These are phyloP conservation scores for Termitomyces heimii DNA, from an alignment of 768 basidiomycete genomes.

Conservation along the genomic window DNA sequence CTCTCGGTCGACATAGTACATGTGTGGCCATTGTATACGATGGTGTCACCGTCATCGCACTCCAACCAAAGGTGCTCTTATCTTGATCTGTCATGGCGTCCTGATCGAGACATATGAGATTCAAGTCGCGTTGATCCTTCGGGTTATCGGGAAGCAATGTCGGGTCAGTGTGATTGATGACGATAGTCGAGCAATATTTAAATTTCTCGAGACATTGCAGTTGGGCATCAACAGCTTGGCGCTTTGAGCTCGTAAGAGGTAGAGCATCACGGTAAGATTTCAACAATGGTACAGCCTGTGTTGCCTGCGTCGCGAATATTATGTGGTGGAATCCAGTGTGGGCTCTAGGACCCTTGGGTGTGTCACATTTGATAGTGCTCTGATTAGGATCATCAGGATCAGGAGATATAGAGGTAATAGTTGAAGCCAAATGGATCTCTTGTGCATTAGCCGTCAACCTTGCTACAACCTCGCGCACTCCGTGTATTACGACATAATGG, in stretches of 20 bases:
- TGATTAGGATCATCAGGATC: slow-evolving; percentile 27
- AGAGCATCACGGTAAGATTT: slow-evolving; percentile 38
- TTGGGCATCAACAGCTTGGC: slow-evolving; percentile 29
- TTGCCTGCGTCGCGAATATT: slow-evolving; percentile 71
- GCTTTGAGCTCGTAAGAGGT: slow-evolving; percentile 17
- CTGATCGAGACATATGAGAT: slow-evolving; percentile 37
- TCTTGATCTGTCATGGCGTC: neutral
- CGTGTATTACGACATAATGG: slow-evolving; percentile 60
- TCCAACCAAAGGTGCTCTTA: slow-evolving; percentile 6
- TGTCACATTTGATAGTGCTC: slow-evolving; percentile 32
- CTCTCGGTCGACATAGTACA: slow-evolving; percentile 34
- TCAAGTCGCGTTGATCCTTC: slow-evolving; percentile 58
- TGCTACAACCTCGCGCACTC: slow-evolving; percentile 53
- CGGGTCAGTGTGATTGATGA: slow-evolving; percentile 67
- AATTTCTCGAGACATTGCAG: slow-evolving; percentile 48
- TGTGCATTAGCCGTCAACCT: slow-evolving; percentile 39
- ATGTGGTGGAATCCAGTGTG: slow-evolving; percentile 57
- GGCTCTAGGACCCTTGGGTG: slow-evolving; percentile 18
- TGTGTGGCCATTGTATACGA: slow-evolving; percentile 72
- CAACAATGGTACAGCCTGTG: slow-evolving; percentile 51
- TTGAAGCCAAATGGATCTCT: slow-evolving; percentile 49
- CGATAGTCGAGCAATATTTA: slow-evolving; percentile 47
- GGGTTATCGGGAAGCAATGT: slow-evolving; percentile 46
- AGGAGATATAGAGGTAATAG: slow-evolving; percentile 39
- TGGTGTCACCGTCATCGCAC: slow-evolving; percentile 27